Conservation (phyloP, 2,329 filamentous ascomycete species). For the Aspergillus pseudoviridinutans region DNA sequence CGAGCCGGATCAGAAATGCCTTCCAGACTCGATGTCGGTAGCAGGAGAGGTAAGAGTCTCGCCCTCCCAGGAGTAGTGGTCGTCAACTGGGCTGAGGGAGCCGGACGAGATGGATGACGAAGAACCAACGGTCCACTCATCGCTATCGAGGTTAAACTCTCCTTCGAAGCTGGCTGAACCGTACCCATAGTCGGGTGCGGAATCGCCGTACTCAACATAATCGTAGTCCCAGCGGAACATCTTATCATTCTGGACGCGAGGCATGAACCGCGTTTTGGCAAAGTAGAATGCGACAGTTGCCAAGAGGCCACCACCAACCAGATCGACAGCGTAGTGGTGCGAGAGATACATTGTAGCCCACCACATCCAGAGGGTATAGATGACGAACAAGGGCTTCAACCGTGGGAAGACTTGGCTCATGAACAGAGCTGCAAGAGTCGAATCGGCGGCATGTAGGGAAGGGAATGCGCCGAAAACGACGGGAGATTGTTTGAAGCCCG, state of each 20-base stretch:
- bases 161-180: conserved; percentile 56
- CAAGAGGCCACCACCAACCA: conserved; percentile 78
- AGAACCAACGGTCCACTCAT: conserved; percentile 87
- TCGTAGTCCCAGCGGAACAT: conserved; percentile 92
- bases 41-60: conserved; percentile 35
- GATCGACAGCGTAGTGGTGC: conserved; percentile 93
- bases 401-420: conserved; percentile 89
- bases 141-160: conserved; percentile 61
- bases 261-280: conserved; percentile 73
- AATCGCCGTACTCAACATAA: conserved; percentile 79
- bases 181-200: conserved; percentile 48
- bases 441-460: conserved; percentile 84
- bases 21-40: conserved; percentile 38
- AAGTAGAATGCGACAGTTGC: conserved; percentile 79
- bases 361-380: conserved; percentile 91
- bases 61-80: conserved; percentile 48
- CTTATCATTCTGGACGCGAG: conserved; percentile 79
- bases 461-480: conserved; percentile 95
- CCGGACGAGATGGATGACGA: conserved; percentile 70
- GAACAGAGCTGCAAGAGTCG: conserved; percentile 85
- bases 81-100: conserved; percentile 59
- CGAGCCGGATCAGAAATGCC: conserved; percentile 17
- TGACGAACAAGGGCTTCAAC: conserved; percentile 72
- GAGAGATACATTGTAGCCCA: conserved; percentile 98
- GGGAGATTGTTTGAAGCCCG: conserved; percentile 82